A percentile compares a stretch with the other conserved stretches of the same genome.
Conservation (phyloP, 2,329 filamentous ascomycete genomes). For the Penicillium sp. region DNA sequence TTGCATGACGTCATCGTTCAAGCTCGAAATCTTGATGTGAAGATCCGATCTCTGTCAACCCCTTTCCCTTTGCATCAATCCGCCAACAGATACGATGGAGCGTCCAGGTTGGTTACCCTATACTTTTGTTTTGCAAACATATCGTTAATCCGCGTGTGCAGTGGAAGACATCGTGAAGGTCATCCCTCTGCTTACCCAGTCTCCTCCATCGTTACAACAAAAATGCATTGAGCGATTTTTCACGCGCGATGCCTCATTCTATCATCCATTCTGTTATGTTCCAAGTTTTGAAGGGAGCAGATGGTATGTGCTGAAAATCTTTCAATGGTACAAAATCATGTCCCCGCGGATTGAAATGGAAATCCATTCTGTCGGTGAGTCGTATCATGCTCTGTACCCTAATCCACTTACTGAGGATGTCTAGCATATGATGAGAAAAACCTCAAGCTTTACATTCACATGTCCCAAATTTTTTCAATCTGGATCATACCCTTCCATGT, state of each 20-base stretch:
- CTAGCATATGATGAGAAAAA: constrained; percentile 67
- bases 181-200: constrained; percentile 68
- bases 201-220: constrained; percentile 64
- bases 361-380: constrained; percentile 61
- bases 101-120: too few relatives aligned
- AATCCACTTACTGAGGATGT: background rate
- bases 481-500: constrained; percentile 77
- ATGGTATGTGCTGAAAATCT: constrained; percentile 67
- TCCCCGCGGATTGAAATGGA: constrained; percentile 70
- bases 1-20: too few relatives aligned
- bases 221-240: constrained; percentile 71
- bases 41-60: too few relatives aligned
- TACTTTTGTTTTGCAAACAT: too few relatives aligned
- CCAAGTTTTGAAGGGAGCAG: constrained; percentile 62
- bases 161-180: constrained; percentile 63
- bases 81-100: too few relatives aligned
- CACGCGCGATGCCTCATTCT: constrained; percentile 68
- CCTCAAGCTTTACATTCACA: constrained; percentile 69
- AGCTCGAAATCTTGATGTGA: too few relatives aligned
- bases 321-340: constrained; percentile 81
- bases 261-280: constrained; percentile 76
- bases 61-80: too few relatives aligned
- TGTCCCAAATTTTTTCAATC: constrained; percentile 73
- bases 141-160: constrained; percentile 11
- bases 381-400: background rate